Conservation (phyloP, 2,329 filamentous ascomycete genomes). For the Truncatella angustata region DNA sequence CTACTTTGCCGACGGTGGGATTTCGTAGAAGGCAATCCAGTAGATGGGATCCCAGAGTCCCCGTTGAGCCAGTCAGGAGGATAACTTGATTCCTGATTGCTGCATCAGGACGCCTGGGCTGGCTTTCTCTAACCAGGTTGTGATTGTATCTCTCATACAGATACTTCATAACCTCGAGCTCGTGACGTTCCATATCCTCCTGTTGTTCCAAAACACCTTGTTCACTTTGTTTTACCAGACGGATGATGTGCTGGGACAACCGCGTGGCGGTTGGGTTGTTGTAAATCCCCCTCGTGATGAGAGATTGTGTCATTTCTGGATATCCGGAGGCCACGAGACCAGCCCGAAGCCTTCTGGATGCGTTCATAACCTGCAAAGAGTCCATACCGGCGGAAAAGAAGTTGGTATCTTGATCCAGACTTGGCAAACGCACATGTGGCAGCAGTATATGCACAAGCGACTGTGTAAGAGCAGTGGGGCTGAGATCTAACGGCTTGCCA, state of each 20-base stretch:
- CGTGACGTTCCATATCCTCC: conserved; percentile 11
- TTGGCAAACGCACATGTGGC: conserved; percentile 19
- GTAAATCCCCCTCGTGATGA: conserved; percentile 38
- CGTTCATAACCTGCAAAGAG: conserved; percentile 39
- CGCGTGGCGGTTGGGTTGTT: conserved; percentile 33
- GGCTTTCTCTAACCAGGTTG: conserved; percentile 24
- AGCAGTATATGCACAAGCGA: conserved; percentile 31
- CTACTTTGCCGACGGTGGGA: conserved; percentile 36
- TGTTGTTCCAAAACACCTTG: conserved; percentile 16
- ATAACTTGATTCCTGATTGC: conserved; percentile 36
- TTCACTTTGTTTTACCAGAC: conserved; percentile 20
- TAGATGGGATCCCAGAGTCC: conserved; percentile 47
- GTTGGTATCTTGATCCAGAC: conserved; percentile 31
- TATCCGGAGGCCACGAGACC: conserved; percentile 30
- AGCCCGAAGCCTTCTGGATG: conserved; percentile 32
- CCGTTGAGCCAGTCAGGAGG: conserved; percentile 47
- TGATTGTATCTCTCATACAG: conserved; percentile 34
- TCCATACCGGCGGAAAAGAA: conserved; percentile 39
- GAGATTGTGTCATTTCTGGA: neutral
- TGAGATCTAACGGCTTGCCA: conserved; percentile 25
- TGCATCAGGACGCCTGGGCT: conserved; percentile 24
- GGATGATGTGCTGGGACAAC: conserved; percentile 31
- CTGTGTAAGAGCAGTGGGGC: conserved; percentile 24
- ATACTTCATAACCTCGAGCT: conserved; percentile 32
- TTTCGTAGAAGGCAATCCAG: conserved; percentile 34